Base-by-base conservation (phyloP, 768 basidiomycete species). In the Kwoniella bestiolae region DNA sequence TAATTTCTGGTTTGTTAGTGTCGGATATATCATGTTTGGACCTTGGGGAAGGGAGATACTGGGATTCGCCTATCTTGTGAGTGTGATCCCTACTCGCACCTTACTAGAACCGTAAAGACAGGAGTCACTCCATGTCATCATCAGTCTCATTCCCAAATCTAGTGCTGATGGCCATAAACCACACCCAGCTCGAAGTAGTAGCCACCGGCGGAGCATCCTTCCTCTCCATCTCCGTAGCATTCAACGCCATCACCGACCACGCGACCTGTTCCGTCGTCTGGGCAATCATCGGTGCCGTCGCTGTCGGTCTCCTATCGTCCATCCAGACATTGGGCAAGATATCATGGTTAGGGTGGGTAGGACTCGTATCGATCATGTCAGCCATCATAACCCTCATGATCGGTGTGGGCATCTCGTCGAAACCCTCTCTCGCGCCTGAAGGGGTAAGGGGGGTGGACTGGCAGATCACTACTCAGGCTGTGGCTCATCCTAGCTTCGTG, bases 201-300 rank as follows among this genome's bases (percentile, higher is more conserved):
- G 62, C 62, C 18, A 63, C 53, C 18, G 62, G 53, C 26, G 62
- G 62, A 2, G 62, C 62, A 14, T 78, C 73, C 14, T 67, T 82
- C 53, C 71, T 83, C 12, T 73, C 74, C 8, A 66, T 80, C 34
- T 78, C 80, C 1, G 79, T 80, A 68, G 79, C 82, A 1, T 70
- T 81, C 52, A 82, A 82, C 72, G 73, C 80, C 45, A 71, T 82
- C 32, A 74, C 78, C 16, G 50, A 61, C 12, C 79, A 82, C 67
- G 79, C 73, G 7, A 77, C 80, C 1, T 83, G 82, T 63, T 81
- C 81, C 3, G 79, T 79, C 50, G 79, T 77, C 26, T 83, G 76
- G n/a, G 79, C 78, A 9, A 77, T 69, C 1, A 73, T 82, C 53
- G 74, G 70, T 21, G 71, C 75, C 5, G 46, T 80, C 69, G 53